Percentiles rank a stretch among this genome's conserved stretches.
Evolutionary conservation across 139 green algal genomes (phyloP).

Genomic region (Nannochloris sp.): DNA sequence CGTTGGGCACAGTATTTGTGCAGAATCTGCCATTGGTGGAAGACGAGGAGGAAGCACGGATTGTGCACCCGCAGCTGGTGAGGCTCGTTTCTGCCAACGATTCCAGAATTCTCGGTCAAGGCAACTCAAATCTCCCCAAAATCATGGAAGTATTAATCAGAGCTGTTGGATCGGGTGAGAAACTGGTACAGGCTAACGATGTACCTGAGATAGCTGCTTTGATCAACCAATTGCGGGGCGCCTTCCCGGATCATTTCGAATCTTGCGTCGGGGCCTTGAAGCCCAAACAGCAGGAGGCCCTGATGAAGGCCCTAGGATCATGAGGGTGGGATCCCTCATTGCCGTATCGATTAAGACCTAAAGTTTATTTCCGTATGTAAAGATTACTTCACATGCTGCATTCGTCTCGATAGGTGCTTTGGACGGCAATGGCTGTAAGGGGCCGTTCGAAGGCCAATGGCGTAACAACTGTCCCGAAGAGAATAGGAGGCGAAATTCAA

Average conservation of each 20-base stretch:
- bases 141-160: slow-evolving; percentile 30
- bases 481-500: too few relatives aligned
- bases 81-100: slow-evolving; percentile 46
- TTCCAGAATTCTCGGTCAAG: slow-evolving; percentile 29
- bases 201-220: slow-evolving; percentile 29
- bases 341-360: too few relatives aligned
- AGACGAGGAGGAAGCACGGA: slow-evolving; percentile 59
- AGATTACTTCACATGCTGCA: too few relatives aligned
- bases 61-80: slow-evolving; percentile 73
- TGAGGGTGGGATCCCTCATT: too few relatives aligned
- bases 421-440: too few relatives aligned
- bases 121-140: slow-evolving; percentile 47
- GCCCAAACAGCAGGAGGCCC: slow-evolving; percentile 32
- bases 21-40: slow-evolving; percentile 47
- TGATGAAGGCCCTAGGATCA: slow-evolving; percentile 7
- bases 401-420: too few relatives aligned
- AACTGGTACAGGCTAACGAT: slow-evolving; percentile 32
- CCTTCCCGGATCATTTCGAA: slow-evolving; percentile 21
- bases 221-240: slow-evolving; percentile 36
- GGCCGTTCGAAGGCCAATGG: too few relatives aligned
- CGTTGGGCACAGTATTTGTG: slow-evolving; percentile 29
- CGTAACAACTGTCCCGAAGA: too few relatives aligned
- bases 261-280: slow-evolving; percentile 28
- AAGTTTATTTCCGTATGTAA: too few relatives aligned
- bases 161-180: slow-evolving; percentile 33